Conservation (phyloP, 2,329 filamentous ascomycete species). For the Diaporthe sp. region DNA sequence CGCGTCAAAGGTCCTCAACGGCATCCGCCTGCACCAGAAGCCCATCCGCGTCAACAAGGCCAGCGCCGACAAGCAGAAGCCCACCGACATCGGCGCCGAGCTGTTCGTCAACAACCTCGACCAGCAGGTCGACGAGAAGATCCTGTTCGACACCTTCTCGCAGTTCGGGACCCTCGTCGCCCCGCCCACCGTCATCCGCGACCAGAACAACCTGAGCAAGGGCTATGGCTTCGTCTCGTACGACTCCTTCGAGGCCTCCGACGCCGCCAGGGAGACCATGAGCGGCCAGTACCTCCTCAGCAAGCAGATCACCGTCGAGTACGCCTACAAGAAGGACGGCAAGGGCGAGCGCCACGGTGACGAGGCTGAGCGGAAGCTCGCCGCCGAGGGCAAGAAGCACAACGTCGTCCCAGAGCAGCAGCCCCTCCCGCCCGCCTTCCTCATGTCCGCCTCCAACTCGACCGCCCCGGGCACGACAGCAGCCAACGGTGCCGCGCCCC, state of each 20-base stretch:
- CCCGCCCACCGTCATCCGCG: constrained; percentile 90
- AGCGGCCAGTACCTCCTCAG: constrained; percentile 97
- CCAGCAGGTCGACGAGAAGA: constrained; percentile 93
- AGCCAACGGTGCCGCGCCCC: constrained; percentile 37
- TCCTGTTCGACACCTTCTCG: constrained; percentile 92
- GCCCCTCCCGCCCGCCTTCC: constrained; percentile 78
- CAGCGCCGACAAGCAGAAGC: constrained; percentile 91
- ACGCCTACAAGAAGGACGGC: constrained; percentile 99
- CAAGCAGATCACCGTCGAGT: constrained; percentile 96
- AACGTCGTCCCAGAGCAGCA: constrained; percentile 88
- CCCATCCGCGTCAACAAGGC: constrained; percentile 97
- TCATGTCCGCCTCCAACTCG: constrained; percentile 54
- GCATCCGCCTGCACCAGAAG: constrained; percentile 91
- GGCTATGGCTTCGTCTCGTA: constrained; percentile 97
- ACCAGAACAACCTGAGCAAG: constrained; percentile 89
- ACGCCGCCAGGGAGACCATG: constrained; percentile 92
- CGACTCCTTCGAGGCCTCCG: constrained; percentile 91
- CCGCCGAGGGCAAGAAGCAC: constrained; percentile 91
- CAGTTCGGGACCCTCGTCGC: constrained; percentile 89
- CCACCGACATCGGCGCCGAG: constrained; percentile 93
- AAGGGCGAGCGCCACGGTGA: constrained; percentile 97
- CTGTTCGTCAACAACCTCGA: constrained; percentile 97
- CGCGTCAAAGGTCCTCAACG: constrained; percentile 95
- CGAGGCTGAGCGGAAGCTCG: constrained; percentile 90
- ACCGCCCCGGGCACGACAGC: constrained; percentile 35